Base-by-base conservation (phyloP, 768 basidiomycete genomes). In the Suillus placidus region DNA sequence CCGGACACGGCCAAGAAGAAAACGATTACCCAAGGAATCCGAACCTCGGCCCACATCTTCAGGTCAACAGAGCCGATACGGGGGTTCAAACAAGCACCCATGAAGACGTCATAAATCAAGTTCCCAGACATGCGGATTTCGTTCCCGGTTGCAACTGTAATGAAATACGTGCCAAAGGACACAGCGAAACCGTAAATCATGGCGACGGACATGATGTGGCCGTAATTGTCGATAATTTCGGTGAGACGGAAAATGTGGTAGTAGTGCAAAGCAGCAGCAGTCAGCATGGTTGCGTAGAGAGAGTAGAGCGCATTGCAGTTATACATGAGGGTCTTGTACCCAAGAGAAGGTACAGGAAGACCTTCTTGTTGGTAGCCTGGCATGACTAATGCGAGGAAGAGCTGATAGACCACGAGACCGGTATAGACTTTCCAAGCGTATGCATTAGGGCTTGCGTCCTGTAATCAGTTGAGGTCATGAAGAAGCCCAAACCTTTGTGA, bases 21-120 rank as follows among this genome's bases (percentile, higher is more conserved):
- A 20, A 97, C 89, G 62, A 97, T 88, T 47, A 96, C 90, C 97
- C 97, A 99, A 5, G 96, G 95, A 70, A 99, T 92, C 60, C 97
- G 88, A 66, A 98, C 94, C 73, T 97, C 95, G 6, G 93, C 93
- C 90, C 94, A 99, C 96, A 99, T 98, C 80, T 99, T 99, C 73
- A 99, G 81, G 78, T 99, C 97, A 67, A 99, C 85, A 23, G 85
- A 82, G 8, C 95, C 95, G 67, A 99, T 84, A 65, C 97, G 88
- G 8, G 97, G 97, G 80, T 99, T 99, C 68, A 99, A 83, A 61
- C 85, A 85, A 47, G 95, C 95, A 54, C 97, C 97, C 96, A 98
- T 97, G 80, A 96, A 97, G 66, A 94, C 89, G 70, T 97, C 95
- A 74, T 99, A 99, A 71, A 96, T 84, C 78, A 92, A 87, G 80